Percentiles rank a stretch among this genome's conserved stretches.
phyloP scores from a whole-genome alignment of 192 early-diverging fungal genomes.

The Backusella morwellensis region DNA sequence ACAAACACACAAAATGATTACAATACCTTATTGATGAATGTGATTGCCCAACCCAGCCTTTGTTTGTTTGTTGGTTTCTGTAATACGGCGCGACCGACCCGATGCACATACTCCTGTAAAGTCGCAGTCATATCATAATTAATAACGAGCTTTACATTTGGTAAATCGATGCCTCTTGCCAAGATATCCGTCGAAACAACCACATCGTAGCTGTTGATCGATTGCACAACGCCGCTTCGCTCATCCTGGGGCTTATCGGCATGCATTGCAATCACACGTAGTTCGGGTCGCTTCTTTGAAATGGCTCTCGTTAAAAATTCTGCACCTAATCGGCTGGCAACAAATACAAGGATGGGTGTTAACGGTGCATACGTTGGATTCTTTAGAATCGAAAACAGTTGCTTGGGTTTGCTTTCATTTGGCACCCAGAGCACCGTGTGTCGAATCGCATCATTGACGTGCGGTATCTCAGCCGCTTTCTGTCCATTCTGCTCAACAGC shows the following conservation, averaged over 20 bases:
- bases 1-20: no score
- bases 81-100: constrained; percentile 46
- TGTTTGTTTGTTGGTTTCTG: constrained; percentile 18
- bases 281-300: constrained; percentile 26
- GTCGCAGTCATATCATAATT: constrained; percentile 60
- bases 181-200: constrained; percentile 53
- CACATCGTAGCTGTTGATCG: constrained; percentile 35
- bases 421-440: constrained; percentile 60
- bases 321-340: constrained; percentile 50
- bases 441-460: constrained; percentile 35
- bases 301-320: constrained; percentile 50
- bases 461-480: background rate
- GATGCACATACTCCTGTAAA: constrained; percentile 57
- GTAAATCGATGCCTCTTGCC: constrained; percentile 50
- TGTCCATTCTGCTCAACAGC: constrained; percentile 17
- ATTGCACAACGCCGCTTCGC: constrained; percentile 30
- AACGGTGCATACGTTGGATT: constrained; percentile 48
- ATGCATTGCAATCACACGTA: constrained; percentile 47
- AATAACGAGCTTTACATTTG: constrained; percentile 47
- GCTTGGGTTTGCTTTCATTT: constrained; percentile 52
- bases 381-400: constrained; percentile 49
- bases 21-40: constrained; percentile 52
- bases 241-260: constrained; percentile 50
- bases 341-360: constrained; percentile 54
- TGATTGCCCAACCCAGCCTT: constrained; percentile 50